These are phyloP conservation scores for Patellifolia procumbens DNA, from an alignment of 179 eudicot species.

Conservation along the genomic window DNA sequence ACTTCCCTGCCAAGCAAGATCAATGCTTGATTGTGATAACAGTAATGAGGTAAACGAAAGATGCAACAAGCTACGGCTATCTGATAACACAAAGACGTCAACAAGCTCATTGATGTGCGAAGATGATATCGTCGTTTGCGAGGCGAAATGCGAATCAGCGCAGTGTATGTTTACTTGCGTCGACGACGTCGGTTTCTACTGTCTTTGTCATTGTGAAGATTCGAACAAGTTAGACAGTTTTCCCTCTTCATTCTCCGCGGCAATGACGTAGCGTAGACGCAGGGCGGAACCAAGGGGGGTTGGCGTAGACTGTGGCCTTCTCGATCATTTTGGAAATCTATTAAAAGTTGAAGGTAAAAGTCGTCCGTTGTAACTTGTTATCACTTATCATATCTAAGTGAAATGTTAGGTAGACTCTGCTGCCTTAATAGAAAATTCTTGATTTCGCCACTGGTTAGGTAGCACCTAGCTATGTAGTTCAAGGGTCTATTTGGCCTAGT, in stretches of 20 bases:
- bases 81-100: neutral
- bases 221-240: neutral
- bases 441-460: too few relatives aligned
- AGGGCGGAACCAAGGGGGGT: too few relatives aligned
- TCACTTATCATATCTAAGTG: too few relatives aligned
- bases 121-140: neutral
- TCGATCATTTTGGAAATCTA: too few relatives aligned
- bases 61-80: neutral
- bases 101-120: neutral
- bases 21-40: neutral
- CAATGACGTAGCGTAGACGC: neutral
- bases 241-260: neutral
- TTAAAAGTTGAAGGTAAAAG: too few relatives aligned
- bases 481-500: too few relatives aligned
- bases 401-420: too few relatives aligned
- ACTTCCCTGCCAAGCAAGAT: conserved; percentile 19
- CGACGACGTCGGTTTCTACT: conserved; percentile 33
- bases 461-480: too few relatives aligned
- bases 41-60: neutral
- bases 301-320: too few relatives aligned
- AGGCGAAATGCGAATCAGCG: conserved; percentile 11
- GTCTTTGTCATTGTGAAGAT: conserved; percentile 29
- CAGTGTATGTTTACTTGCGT: conserved; percentile 31
- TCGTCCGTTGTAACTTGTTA: too few relatives aligned
- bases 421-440: too few relatives aligned